Evolutionary conservation across 805 yeast species (phyloP), one percentile per base, ranked within the genome.

Genomic region (Kazachstania africana): DNA sequence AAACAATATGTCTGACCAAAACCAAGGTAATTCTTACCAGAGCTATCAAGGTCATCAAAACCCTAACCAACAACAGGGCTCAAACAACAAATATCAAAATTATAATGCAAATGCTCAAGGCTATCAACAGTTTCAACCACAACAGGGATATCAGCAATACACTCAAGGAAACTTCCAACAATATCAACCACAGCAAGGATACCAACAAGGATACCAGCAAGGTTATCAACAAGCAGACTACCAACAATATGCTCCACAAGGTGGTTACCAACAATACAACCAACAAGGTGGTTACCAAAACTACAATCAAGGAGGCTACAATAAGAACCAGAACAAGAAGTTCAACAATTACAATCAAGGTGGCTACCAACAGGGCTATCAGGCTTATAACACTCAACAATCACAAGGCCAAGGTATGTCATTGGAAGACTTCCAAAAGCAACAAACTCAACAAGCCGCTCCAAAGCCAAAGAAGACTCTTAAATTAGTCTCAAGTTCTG

Each of bases 381-480:
- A 53, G 26, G 38, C 39, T 14, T 34, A 35, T 35, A 42, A 39
- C 26, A 42, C 51, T 28, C 39, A 40, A 23, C 55, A 54, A 37
- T 8, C 22, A 15, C 32, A 18, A 25, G 55, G 48, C 24, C 65
- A 63, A 46, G 77, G 75, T 38, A 75, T 82, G 83, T 70, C 87
- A 24, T 66, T 83, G 46, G 93, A 84, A 33, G 94, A 82, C 43
- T 83, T 74, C 61, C 78, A 80, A 52, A 77, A 77, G 52, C 81
- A 76, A 51, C 69, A 74, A 50, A 57, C 65, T 35, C 67, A 41
- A 25, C 44, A 53, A 42, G 40, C 57, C 12, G 37, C 60, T 47
- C 57, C 70, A 32, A 68, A 70, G 52, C 78, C 79, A 27, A 81
- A 78, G 65, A 75, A 65, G 49, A 70, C 75, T 29, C 66, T 79